Evolutionary conservation across 2,329 filamentous ascomycete species (phyloP), one percentile per base, ranked within the genome.

Genomic region (Cadophora sp.): DNA sequence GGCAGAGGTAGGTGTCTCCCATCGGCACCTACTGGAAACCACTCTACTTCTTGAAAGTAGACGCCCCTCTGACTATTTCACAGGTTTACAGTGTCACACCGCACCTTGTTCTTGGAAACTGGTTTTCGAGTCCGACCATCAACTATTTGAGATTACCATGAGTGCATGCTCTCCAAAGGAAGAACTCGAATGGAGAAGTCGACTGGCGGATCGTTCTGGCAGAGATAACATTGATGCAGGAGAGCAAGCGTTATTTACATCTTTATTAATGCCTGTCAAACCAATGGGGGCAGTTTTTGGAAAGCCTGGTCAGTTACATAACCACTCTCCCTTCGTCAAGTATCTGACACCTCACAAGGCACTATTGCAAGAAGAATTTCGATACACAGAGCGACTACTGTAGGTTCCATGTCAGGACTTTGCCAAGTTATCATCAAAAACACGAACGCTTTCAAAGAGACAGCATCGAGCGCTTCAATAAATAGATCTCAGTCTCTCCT

Each of bases 21-120:
- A 30, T 30, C 6, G 22, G 1, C 4, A 59, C 30, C 16, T 11
- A 33, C 8, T 30, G 6, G 13, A 30, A 24, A 55, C 13, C 16
- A 2, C 13, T 36, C 16, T 30, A 13, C 24, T 7, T 0, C 20
- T 27, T 27, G 27, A 51, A 55, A 7, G 50, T 30, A 30, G 45
- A 9, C 22, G 9, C 43, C 11, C 59, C 67, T 56, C 70, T 76
- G 59, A 75, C 16, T 51, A 22, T 16, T 14, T 36, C 14, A 55
- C 68, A 97, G 94, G 93, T 0, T 78, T 98, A 8, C 93, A 95
- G 82, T 97, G 94, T 74, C 90, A 96, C 70, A 92, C 91, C 3
- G 92, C 92, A 0, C 89, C 92, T 0, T 92, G 92, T 77, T 96
- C 94, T 1, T 98, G 94, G 95, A 99, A 98, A 77, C 75, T 97